Conservation (phyloP, 495 filamentous ascomycete species). For the Bombardia bombarda region DNA sequence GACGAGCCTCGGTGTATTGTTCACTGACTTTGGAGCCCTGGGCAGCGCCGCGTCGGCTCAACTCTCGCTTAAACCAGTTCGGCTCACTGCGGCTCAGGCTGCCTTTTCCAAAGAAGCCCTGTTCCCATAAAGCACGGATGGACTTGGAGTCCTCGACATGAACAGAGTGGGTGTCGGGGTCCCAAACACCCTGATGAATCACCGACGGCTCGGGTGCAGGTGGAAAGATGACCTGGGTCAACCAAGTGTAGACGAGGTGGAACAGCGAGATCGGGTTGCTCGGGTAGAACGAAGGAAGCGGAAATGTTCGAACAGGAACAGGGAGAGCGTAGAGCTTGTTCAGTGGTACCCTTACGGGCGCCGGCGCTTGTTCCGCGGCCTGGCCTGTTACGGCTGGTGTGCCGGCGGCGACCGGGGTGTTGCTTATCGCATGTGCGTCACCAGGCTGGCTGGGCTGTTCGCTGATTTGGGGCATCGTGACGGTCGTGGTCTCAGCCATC, state of each 20-base stretch:
- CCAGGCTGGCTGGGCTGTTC: background rate
- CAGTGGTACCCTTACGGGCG: constrained; percentile 37
- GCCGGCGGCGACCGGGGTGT: background rate
- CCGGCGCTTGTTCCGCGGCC: too few relatives aligned
- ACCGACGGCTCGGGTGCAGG: constrained; percentile 56
- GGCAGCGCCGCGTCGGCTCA: constrained; percentile 55
- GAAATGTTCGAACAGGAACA: constrained; percentile 69
- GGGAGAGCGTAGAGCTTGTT: constrained; percentile 71
- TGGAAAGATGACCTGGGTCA: constrained; percentile 61
- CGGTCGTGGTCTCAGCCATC: constrained; percentile 32
- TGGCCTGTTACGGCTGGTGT: too few relatives aligned
- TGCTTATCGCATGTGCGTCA: background rate
- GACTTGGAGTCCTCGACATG: constrained; percentile 72
- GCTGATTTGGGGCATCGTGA: background rate
- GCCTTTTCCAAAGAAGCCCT: constrained; percentile 94
- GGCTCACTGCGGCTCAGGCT: constrained; percentile 88
- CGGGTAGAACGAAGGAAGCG: constrained; percentile 78
- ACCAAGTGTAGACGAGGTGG: constrained; percentile 65
- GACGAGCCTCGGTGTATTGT: constrained; percentile 64
- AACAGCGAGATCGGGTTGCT: constrained; percentile 87
- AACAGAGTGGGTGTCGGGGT: constrained; percentile 67
- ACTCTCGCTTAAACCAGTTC: constrained; percentile 80
- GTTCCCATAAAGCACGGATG: constrained; percentile 81
- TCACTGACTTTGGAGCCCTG: constrained; percentile 54
- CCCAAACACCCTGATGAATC: constrained; percentile 67